Percentiles rank a stretch among this genome's conserved stretches.
Conservation (phyloP, 176 grass and related monocot species). For the Triticum dicoccoides region DNA sequence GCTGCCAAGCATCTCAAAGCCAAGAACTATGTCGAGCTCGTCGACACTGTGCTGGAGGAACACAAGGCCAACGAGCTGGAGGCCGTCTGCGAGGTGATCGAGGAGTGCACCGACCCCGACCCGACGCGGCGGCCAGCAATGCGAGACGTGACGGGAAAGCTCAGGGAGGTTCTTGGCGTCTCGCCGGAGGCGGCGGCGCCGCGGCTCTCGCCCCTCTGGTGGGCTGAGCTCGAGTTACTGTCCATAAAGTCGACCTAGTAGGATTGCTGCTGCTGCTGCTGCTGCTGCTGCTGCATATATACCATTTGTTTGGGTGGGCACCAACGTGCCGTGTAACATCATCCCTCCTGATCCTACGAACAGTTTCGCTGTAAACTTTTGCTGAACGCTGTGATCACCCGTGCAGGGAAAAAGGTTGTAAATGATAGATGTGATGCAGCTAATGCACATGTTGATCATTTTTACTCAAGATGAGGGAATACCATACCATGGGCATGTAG, state of each 20-base stretch:
- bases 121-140: conserved; percentile 49
- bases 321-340: conserved; percentile 13
- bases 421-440: not conserved
- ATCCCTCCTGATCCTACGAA: conserved; percentile 3
- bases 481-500: not conserved
- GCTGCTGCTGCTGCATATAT: too few relatives aligned
- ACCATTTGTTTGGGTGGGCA: conserved; percentile 21
- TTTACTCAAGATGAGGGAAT: conserved; percentile 24
- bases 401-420: not conserved
- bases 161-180: conserved; percentile 47
- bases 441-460: conserved; percentile 13
- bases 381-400: conserved; percentile 4
- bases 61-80: conserved; percentile 52
- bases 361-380: not conserved
- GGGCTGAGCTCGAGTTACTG: conserved; percentile 94
- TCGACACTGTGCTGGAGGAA: conserved; percentile 55
- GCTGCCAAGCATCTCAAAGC: conserved; percentile 58
- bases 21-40: conserved; percentile 46
- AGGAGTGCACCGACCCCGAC: conserved; percentile 59
- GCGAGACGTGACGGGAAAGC: conserved; percentile 49
- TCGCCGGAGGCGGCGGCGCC: conserved; percentile 76
- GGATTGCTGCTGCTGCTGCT: not conserved
- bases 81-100: conserved; percentile 68
- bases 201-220: conserved; percentile 87
- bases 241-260: conserved; percentile 70